A percentile compares a stretch with the other conserved stretches of the same genome.
phyloP scores from a whole-genome alignment of 2,329 filamentous ascomycete genomes.

The Epichloe sp. region DNA sequence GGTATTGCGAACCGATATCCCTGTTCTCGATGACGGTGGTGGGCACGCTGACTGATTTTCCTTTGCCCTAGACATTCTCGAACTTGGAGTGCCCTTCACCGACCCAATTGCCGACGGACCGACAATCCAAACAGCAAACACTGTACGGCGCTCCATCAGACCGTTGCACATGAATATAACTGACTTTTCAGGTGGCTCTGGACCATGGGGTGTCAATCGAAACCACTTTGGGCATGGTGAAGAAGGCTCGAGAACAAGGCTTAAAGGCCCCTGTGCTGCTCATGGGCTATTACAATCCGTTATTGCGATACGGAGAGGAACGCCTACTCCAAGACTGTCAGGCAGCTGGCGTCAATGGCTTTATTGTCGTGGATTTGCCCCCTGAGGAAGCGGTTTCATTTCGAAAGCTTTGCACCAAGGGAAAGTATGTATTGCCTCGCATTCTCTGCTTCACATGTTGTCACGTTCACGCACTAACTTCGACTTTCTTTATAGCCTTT shows the following conservation, averaged over 20 bases:
- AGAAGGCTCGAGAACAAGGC: constrained; percentile 63
- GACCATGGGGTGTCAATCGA: constrained; percentile 77
- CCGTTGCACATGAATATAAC: not conserved
- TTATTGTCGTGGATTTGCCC: constrained; percentile 95
- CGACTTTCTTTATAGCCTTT: constrained; percentile 42
- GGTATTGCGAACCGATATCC: constrained; percentile 37
- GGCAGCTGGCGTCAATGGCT: constrained; percentile 79
- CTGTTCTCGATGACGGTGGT: not conserved
- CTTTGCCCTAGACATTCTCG: constrained; percentile 58
- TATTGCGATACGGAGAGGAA: constrained; percentile 90
- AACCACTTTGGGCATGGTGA: constrained; percentile 70
- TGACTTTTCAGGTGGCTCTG: constrained; percentile 46
- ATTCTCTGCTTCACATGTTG: not conserved
- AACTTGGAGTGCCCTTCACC: constrained; percentile 92
- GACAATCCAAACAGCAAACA: constrained; percentile 93
- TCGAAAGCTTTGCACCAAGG: constrained; percentile 67
- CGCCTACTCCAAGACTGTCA: constrained; percentile 72
- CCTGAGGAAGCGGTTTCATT: constrained; percentile 93
- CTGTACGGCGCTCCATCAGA: constrained; percentile 32
- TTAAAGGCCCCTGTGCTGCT: constrained; percentile 74
- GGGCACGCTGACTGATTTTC: not conserved
- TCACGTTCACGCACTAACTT: not conserved
- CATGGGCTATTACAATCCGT: constrained; percentile 98
- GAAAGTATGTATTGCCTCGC: constrained; percentile 40
- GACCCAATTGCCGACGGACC: constrained; percentile 97